Base-by-base conservation (phyloP, 2,329 filamentous ascomycete genomes). In the Fusarium gaditjirri region DNA sequence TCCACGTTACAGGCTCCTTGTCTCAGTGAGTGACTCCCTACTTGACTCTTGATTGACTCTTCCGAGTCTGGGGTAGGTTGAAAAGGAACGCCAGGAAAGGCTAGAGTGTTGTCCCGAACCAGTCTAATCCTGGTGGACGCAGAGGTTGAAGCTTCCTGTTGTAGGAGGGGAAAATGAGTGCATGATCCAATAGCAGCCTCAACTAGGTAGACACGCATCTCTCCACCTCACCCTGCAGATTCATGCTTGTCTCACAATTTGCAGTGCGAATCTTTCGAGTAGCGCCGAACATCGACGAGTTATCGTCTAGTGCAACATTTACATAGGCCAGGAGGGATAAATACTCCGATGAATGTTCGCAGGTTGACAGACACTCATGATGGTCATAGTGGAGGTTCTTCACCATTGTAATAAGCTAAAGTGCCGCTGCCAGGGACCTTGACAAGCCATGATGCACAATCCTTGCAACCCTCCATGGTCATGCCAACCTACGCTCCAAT, bases 341-440 rank as follows among this genome's bases (percentile, higher is more conserved):
- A 70, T 54, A 70, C 44, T 57, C 64, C 58, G 58, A 55, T 55
- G 35, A 67, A 61, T 21, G 38, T 31, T 61, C 35, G 10, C 41
- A 38, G 63, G n/a, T 53, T 38, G 44, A 35, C 35, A 53, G n/a
- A 58, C 43, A 64, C 49, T 27, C 33, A 53, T 9, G 23, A 39
- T n/a, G 33, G 33, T 39, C 36, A 33, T 53, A 63, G 61, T 41
- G 61, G 61, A 50, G 58, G 60, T 56, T 50, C 50, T 59, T 55
- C 38, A 55, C 14, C 27, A 59, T 49, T 43, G 52, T 47, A 29
- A 23, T 42, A 55, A 63, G 44, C 65, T 74, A 70, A 67, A 59
- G 61, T 76, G 63, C 65, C 68, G 68, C 55, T 68, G 68, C 68
- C 63, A 71, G 74, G 74, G 65, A 68, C 61, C 58, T 62, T 63